A percentile compares a stretch with the other conserved stretches of the same genome.
Evolutionary conservation across 352 stramenopile species (phyloP).

Genomic region (Pythium brachiatum): DNA sequence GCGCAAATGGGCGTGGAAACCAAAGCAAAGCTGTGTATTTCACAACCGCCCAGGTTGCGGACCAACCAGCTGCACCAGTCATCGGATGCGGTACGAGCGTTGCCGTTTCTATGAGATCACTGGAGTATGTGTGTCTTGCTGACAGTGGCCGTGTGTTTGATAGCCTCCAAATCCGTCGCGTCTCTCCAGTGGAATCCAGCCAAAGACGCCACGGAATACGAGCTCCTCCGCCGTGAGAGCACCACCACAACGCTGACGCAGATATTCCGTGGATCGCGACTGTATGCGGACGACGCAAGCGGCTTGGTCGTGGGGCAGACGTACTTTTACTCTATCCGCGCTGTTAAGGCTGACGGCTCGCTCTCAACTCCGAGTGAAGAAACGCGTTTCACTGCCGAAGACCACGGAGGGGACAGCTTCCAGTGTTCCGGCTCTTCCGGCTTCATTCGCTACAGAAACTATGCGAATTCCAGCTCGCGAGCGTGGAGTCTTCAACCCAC

Average conservation of each 20-base stretch:
- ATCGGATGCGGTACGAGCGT: slow-evolving; percentile 47
- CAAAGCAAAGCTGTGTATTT: slow-evolving; percentile 42
- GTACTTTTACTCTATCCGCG: slow-evolving; percentile 39
- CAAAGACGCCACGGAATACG: slow-evolving; percentile 24
- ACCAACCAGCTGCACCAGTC: slow-evolving; percentile 41
- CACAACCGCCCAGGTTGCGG: slow-evolving; percentile 26
- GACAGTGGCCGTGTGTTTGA: background rate
- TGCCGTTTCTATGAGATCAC: background rate
- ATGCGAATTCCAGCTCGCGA: slow-evolving; percentile 31
- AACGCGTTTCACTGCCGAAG: slow-evolving; percentile 22
- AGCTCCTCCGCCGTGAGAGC: slow-evolving; percentile 30
- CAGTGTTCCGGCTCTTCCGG: slow-evolving; percentile 18
- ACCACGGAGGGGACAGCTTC: slow-evolving; percentile 9
- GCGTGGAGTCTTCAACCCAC: slow-evolving; percentile 41
- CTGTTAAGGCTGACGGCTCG: slow-evolving; percentile 24
- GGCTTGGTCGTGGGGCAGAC: slow-evolving; percentile 28
- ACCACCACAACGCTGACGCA: slow-evolving; percentile 24
- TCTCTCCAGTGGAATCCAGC: slow-evolving; percentile 7
- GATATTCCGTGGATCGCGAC: background rate
- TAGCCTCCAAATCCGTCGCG: slow-evolving; percentile 7
- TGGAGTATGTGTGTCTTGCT: background rate
- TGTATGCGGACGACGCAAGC: slow-evolving; percentile 36
- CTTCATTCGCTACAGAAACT: slow-evolving; percentile 29
- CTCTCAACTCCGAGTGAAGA: slow-evolving; percentile 32
- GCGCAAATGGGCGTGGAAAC: slow-evolving; percentile 28